phyloP scores from a whole-genome alignment of 176 grass and related monocot genomes.

The Elaeis guineensis region DNA sequence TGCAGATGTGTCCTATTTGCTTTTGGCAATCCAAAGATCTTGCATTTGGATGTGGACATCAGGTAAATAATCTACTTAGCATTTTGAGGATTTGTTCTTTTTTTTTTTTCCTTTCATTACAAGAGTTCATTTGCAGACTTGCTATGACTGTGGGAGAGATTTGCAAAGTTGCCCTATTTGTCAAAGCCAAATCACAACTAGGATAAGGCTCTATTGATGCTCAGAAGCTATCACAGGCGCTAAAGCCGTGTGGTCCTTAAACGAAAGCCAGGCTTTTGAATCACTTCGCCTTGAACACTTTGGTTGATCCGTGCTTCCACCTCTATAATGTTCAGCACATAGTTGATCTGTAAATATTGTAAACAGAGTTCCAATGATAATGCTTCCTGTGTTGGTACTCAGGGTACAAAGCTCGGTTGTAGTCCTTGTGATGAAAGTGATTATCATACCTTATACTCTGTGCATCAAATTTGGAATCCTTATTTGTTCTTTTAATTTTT shows the following conservation, averaged over 20 bases:
- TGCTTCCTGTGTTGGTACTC: too few species aligned
- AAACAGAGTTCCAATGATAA: too few species aligned
- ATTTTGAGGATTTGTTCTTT: too few species aligned
- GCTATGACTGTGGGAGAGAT: conserved; percentile 54
- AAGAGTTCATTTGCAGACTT: conserved; percentile 54
- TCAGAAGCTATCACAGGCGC: neutral
- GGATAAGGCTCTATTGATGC: conserved; percentile 81
- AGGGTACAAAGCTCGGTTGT: too few species aligned
- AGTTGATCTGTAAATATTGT: too few species aligned
- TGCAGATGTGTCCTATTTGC: conserved; percentile 80
- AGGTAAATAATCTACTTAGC: conserved; percentile 33
- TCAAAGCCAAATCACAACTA: conserved; percentile 67
- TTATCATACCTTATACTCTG: too few species aligned
- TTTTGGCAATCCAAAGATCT: conserved; percentile 86
- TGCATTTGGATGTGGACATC: conserved; percentile 96
- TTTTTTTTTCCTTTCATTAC: too few species aligned
- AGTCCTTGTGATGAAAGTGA: too few species aligned
- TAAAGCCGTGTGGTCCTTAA: neutral
- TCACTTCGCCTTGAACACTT: neutral
- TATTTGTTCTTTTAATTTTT: too few species aligned
- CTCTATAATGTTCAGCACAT: too few species aligned
- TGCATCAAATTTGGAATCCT: too few species aligned
- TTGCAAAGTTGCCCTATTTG: conserved; percentile 80
- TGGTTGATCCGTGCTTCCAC: neutral
- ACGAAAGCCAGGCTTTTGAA: neutral